These are phyloP conservation scores for Spergularia azorica DNA, from an alignment of 179 eudicot species.

Conservation along the genomic window DNA sequence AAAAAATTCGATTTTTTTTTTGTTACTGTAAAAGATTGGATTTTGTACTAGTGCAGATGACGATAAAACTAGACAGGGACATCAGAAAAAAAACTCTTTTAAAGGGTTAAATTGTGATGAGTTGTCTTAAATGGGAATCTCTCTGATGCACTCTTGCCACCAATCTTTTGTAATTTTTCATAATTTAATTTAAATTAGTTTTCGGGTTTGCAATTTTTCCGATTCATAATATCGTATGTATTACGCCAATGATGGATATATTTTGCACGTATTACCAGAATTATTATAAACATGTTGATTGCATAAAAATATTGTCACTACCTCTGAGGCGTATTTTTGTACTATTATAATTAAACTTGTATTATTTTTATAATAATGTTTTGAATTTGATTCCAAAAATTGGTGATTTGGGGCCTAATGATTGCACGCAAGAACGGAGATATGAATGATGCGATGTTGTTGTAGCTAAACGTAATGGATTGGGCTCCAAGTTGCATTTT, in stretches of 20 bases:
- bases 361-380: background rate
- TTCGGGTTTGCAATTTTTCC: no score
- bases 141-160: conserved; percentile 30
- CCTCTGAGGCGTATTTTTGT: conserved; percentile 31
- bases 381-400: background rate
- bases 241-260: conserved; percentile 21
- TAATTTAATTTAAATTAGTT: no score
- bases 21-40: background rate
- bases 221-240: background rate
- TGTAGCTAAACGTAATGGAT: conserved; percentile 26
- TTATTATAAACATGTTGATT: conserved; percentile 10
- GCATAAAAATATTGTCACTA: conserved; percentile 31
- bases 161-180: background rate
- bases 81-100: conserved; percentile 34
- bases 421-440: conserved; percentile 44
- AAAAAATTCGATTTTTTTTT: background rate
- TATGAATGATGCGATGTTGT: conserved; percentile 38
- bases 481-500: conserved; percentile 30
- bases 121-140: conserved; percentile 45
- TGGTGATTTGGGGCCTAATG: conserved; percentile 26
- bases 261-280: conserved; percentile 23
- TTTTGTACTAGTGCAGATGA: conserved; percentile 18
- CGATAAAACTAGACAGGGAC: conserved; percentile 48
- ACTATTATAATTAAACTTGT: no score
- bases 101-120: conserved; percentile 25